Evolutionary conservation across 176 grass and related monocot genomes (phyloP).

Genomic region (Alloteropsis semialata): DNA sequence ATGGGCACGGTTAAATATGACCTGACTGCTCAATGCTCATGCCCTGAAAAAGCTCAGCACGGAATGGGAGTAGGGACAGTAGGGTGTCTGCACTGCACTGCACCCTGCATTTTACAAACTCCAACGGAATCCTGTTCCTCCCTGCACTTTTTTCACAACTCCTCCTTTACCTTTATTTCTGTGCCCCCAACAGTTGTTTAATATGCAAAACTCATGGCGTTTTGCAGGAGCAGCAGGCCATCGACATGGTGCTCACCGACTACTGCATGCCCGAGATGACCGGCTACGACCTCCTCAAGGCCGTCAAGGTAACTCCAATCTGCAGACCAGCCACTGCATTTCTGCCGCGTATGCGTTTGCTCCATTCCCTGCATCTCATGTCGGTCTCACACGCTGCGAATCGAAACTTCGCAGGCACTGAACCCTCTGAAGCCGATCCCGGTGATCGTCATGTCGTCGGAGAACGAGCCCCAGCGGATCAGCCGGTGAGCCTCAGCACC

Average conservation of each 20-base stretch:
- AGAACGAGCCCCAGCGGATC: slow-evolving; percentile 96
- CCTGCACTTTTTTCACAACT: not conserved
- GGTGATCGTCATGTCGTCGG: slow-evolving; percentile 97
- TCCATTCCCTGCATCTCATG: not conserved
- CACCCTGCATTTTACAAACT: not conserved
- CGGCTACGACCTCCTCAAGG: slow-evolving; percentile 90
- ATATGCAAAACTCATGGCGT: not conserved
- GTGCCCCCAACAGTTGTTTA: not conserved
- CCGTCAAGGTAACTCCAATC: slow-evolving; percentile 94
- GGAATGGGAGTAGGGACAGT: not conserved
- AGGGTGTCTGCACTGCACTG: not conserved
- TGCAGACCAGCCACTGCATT: not conserved
- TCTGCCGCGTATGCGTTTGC: not conserved
- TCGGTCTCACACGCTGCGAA: not conserved
- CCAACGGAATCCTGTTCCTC: not conserved
- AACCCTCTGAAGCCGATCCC: slow-evolving; percentile 74
- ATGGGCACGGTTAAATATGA: not conserved
- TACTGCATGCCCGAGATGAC: slow-evolving; percentile 99
- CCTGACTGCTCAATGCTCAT: not conserved
- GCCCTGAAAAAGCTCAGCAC: not conserved
- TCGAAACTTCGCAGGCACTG: slow-evolving; percentile 38
- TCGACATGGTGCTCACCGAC: slow-evolving; percentile 95
- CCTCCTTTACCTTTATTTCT: slow-evolving; percentile 5
- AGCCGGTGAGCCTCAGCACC: slow-evolving; percentile 49
- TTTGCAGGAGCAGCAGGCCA: slow-evolving; percentile 69